Base-by-base conservation (phyloP, 1,284 basidiomycete species). In the Puccinia coronata region DNA sequence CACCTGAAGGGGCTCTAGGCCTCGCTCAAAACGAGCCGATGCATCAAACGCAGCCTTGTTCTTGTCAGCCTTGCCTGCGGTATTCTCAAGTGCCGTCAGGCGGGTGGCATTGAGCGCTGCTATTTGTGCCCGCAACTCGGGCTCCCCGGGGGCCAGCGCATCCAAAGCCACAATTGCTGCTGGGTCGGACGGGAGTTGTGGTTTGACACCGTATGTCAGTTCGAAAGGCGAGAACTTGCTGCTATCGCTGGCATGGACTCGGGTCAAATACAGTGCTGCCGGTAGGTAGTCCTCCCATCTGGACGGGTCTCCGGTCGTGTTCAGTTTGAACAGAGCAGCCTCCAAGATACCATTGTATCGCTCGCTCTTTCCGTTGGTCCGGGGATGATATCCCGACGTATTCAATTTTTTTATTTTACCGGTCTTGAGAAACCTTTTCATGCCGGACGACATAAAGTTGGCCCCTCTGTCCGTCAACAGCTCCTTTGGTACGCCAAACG, bases 201-300 rank as follows among this genome's bases (percentile, higher is more conserved):
- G 69, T 20, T 34, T 47, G 47, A 71, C 41, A 8, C 69, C 41
- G 28, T 71, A 71, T 28, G 51, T 43, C 5, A 49, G 69, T n/a
- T 71, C 31, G 41, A 71, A 71, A 23, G 23, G 69, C 11, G 69
- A 71, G 43, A 23, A 71, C 6, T 31, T 31, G 39, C 23, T 71
- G 9, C 43, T 51, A 4, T 43, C 41, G 25, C 69, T 71, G 31
- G 28, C 51, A 31, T 71, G 43, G 1, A 71, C 41, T 14, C 69
- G 1, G 14, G 41, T 47, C 5, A 43, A 36, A 34, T 25, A 71
- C 2, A 71, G 20, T 23, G 69, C 41, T 14, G 43, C 69, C 3
- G 69, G 36, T 12, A 71, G 18, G 41, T 47, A 71, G 20, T 43
- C 20, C 28, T 43, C n/a, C 36, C 69, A 71, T 47, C 18, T 43